Evolutionary conservation across 164 flowering plant species (phyloP).

Genomic region (Berberis thunbergii): DNA sequence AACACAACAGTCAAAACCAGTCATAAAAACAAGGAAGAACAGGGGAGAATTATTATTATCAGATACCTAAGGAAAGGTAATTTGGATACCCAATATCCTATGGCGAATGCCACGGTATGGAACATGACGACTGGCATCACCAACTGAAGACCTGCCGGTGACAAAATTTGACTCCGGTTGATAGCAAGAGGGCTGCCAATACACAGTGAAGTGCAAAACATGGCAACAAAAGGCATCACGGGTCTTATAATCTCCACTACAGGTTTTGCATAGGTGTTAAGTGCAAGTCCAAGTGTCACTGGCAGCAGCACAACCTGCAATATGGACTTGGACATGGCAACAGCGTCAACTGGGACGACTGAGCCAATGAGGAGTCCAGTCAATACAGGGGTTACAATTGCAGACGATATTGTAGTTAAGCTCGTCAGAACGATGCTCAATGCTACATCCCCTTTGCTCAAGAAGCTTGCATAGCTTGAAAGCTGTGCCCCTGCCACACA

Average conservation of each 20-base stretch:
- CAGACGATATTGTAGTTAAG: slow-evolving; percentile 73
- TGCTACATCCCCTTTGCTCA: slow-evolving; percentile 94
- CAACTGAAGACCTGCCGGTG: slow-evolving; percentile 63
- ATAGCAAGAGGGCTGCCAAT: slow-evolving; percentile 97
- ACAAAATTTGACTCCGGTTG: slow-evolving; percentile 63
- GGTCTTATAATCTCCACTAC: slow-evolving; percentile 60
- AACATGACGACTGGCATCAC: slow-evolving; percentile 70
- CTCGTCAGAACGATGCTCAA: slow-evolving; percentile 88
- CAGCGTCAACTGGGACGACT: slow-evolving; percentile 86
- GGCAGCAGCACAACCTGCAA: slow-evolving; percentile 96
- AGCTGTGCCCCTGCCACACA: slow-evolving; percentile 96
- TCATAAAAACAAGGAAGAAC: not conserved
- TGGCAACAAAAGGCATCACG: slow-evolving; percentile 91
- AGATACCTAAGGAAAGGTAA: slow-evolving; percentile 63
- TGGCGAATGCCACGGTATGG: slow-evolving; percentile 57
- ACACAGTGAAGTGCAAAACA: slow-evolving; percentile 88
- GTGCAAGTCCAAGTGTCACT: slow-evolving; percentile 59
- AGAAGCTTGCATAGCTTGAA: slow-evolving; percentile 85
- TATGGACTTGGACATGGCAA: slow-evolving; percentile 96
- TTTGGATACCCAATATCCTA: slow-evolving; percentile 83
- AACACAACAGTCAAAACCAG: not conserved
- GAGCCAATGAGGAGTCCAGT: slow-evolving; percentile 87
- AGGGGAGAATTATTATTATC: not conserved
- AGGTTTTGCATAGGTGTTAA: slow-evolving; percentile 88
- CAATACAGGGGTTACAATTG: slow-evolving; percentile 68